Evolutionary conservation across 2,329 filamentous ascomycete species (phyloP).

Genomic region (Coleophoma crateriformis): DNA sequence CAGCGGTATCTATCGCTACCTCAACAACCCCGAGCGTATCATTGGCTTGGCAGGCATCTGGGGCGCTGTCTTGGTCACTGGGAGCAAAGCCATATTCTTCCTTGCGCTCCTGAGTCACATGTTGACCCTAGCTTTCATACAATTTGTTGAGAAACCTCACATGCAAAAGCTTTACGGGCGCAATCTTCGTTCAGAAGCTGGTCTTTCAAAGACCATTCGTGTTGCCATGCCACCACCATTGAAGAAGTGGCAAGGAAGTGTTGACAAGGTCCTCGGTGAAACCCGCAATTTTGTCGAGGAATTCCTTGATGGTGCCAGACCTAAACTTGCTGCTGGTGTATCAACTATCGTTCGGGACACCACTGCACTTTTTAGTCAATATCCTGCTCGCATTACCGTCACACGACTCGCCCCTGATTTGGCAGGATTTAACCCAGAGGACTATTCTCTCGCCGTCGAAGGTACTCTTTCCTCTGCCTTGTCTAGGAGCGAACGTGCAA

Average conservation of each 20-base stretch:
- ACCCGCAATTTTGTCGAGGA: conserved; percentile 88
- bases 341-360: conserved; percentile 86
- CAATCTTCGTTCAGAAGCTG: conserved; percentile 78
- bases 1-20: conserved; percentile 93
- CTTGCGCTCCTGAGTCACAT: conserved; percentile 82
- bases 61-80: conserved; percentile 90
- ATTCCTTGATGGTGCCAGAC: conserved; percentile 76
- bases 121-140: conserved; percentile 80
- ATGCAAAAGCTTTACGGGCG: conserved; percentile 97
- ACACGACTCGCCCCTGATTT: conserved; percentile 74
- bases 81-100: conserved; percentile 80
- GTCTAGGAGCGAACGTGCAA: conserved; percentile 52
- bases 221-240: conserved; percentile 79
- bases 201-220: conserved; percentile 86
- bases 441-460: conserved; percentile 73
- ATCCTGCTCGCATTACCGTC: conserved; percentile 80
- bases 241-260: conserved; percentile 75
- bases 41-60: conserved; percentile 92
- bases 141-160: conserved; percentile 90
- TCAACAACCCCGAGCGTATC: conserved; percentile 95
- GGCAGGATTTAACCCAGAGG: conserved; percentile 70
- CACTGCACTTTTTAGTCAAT: conserved; percentile 80
- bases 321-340: conserved; percentile 80
- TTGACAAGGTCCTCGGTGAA: conserved; percentile 82
- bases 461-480: conserved; percentile 52